Conservation (phyloP, 441 rosid genomes). For the Iberis amara region DNA sequence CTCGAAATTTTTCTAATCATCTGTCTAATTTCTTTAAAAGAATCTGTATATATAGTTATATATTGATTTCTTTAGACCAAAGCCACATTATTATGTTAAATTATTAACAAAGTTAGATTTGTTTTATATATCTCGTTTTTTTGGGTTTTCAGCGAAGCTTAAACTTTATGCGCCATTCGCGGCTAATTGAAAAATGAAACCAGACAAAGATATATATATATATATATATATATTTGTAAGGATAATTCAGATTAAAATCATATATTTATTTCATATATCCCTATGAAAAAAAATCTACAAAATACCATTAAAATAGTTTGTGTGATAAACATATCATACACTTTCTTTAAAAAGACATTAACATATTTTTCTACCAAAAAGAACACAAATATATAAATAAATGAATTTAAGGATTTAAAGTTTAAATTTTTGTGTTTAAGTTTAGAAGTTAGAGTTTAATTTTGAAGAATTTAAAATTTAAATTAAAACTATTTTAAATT, state of each 20-base stretch:
- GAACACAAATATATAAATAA: too few species aligned
- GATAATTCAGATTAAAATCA: not conserved
- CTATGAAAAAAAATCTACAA: too few species aligned
- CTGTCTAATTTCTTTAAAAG: not conserved
- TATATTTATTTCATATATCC: not conserved
- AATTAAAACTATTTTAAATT: too few species aligned
- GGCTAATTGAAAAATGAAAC: conserved; percentile 25
- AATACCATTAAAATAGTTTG: too few species aligned
- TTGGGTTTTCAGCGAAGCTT: conserved; percentile 33
- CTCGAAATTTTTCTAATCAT: conserved; percentile 3
- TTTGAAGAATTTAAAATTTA: too few species aligned
- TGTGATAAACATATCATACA: too few species aligned
- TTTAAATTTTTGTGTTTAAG: too few species aligned
- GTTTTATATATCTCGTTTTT: conserved; percentile 33
- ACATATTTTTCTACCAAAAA: too few species aligned
- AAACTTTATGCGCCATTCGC: conserved; percentile 36
- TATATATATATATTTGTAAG: conserved; percentile 1
- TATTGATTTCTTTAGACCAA: conserved; percentile 13
- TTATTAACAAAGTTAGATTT: conserved; percentile 1
- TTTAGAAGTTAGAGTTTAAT: too few species aligned
- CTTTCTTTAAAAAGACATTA: too few species aligned
- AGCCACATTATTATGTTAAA: conserved; percentile 4
- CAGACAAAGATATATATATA: conserved; percentile 24
- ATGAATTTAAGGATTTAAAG: too few species aligned
- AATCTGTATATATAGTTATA: too few species aligned